Evolutionary conservation across 768 basidiomycete genomes (phyloP), one percentile per base, ranked within the genome.

Genomic region (Daedaleopsis sinensis): DNA sequence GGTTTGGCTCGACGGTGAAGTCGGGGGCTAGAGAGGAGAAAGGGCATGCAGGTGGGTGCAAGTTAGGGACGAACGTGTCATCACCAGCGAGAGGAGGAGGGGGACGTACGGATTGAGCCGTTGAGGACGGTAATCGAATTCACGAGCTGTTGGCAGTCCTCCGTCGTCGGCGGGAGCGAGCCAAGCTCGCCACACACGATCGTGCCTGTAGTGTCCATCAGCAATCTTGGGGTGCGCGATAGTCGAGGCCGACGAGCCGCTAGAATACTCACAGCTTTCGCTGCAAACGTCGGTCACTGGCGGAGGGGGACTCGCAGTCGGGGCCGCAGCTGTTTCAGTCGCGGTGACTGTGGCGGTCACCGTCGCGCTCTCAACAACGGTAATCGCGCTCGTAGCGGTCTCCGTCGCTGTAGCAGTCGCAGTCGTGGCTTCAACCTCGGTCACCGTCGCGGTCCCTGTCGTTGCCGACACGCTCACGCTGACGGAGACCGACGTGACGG

Each of bases 81-180:
- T 12, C 16, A 42, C 27, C 4, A 7, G 27, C 27, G 27, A 32
- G 27, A 16, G 47, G 7, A n/a, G 43, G 18, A 32, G 52, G 32
- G 3, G 48, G 36, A 60, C 62, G 54, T 19, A 68, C 65, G 44
- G 49, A 60, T 55, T 35, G 55, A 50, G 43, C 62, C 60, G 43
- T 65, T 56, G 38, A 67, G 58, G 58, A 66, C 61, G 27, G 65
- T 58, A 58, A 69, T 60, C 32, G 65, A 35, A 52, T 67, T 56
- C 27, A 65, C 36, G 57, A 67, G 58, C 39, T 56, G 44, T 19
- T 42, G 57, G 52, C 62, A 65, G 61, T 68, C 70, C 4, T 63
- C 62, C 37, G 36, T 42, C 23, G 38, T 55, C 15, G 63, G 68
- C 23, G 65, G 67, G 35, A 67, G 61, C 24, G 37, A 24, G 16